Evolutionary conservation across 805 yeast genomes (phyloP), one percentile per base, ranked within the genome.

Genomic region (Brettanomyces sp.): DNA sequence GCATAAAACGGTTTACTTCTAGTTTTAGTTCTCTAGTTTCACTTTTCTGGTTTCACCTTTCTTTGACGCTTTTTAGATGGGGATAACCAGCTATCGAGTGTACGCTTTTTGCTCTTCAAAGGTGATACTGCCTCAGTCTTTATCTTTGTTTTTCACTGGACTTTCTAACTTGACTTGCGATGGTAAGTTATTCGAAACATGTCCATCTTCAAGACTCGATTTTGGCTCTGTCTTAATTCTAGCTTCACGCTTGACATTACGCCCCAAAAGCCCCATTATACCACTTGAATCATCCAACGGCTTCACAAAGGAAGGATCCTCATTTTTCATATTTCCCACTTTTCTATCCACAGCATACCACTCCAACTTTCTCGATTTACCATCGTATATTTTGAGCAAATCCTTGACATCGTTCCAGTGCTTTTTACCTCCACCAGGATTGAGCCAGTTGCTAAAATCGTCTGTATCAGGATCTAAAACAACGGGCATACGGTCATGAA

Each of bases 401-500:
- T 61, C 54, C 1, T 68, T 68, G 22, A 80, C 49, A 1, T 65
- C 60, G 3, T 62, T 62, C 47, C 60, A 54, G n/a, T 35, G 37
- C 74, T 79, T 73, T 13, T 60, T 58, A 25, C 46, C 34, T 0
- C 51, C 46, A 0, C 51, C 47, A 0, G 77, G 72, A 45, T 75
- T 67, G 34, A 88, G 61, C 96, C 96, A 90, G 3, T 58, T 54
- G 4, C 71, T 58, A 76, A 90, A 79, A 37, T 72, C 75, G n/a
- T 66, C 52, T 0, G 79, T 63, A 0, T 76, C 79, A 0, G 87
- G 85, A 28, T 67, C 71, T 5, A 88, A 46, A 12, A 87, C 72
- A 2, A 84, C 68, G 0, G 97, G 97, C 79, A 87, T 86, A 24
- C 97, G 68, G 1, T 66, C 62, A 59, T 90, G 96, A 3, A 90